Percentiles rank a stretch among this genome's conserved stretches.
Evolutionary conservation across 2,329 filamentous ascomycete genomes (phyloP).

Genomic region (Diaporthe vaccinii): DNA sequence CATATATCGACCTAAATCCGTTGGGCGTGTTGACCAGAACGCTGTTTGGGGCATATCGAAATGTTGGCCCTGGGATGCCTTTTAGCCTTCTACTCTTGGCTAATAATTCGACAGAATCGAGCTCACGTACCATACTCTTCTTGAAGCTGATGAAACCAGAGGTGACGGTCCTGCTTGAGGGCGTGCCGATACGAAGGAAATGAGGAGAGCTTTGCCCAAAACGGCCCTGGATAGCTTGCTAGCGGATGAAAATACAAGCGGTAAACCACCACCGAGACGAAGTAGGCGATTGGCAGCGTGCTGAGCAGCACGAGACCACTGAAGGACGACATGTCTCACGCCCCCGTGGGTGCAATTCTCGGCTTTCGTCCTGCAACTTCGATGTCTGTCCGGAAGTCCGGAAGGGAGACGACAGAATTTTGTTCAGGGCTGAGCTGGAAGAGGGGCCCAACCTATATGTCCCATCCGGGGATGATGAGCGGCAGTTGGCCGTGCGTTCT

Average conservation of each 20-base stretch:
- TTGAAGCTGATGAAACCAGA: constrained; percentile 31
- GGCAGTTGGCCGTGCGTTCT: neutral
- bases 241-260: constrained; percentile 26
- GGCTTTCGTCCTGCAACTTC: neutral
- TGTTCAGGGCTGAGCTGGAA: neutral
- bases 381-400: neutral
- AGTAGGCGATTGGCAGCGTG: neutral
- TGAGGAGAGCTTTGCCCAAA: constrained; percentile 2
- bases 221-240: constrained; percentile 16
- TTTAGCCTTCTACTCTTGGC: neutral
- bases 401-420: neutral
- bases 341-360: no score
- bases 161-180: constrained; percentile 27
- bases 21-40: constrained; percentile 33
- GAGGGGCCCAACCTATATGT: neutral
- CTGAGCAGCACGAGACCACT: neutral
- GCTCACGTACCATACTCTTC: constrained; percentile 16
- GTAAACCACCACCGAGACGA: constrained; percentile 23
- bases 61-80: neutral
- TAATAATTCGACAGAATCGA: neutral
- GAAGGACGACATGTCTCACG: neutral
- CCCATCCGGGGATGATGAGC: neutral
- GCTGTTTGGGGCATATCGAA: constrained; percentile 23
- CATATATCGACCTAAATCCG: constrained; percentile 36
- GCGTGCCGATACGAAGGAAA: constrained; percentile 31